Conservation (phyloP, 75 land plant species). For the Adiantum capillusveneris region DNA sequence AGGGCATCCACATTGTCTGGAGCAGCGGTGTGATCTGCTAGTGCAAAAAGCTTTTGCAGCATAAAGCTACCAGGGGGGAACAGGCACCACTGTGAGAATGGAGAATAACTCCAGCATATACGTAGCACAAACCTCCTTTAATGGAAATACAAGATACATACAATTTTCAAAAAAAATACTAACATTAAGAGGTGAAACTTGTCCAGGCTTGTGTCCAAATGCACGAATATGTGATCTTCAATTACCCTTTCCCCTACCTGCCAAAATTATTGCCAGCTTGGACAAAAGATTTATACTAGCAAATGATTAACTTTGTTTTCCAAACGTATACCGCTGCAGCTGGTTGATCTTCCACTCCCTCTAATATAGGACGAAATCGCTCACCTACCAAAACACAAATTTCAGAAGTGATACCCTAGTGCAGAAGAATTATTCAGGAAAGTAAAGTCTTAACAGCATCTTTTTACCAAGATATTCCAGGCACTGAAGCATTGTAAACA, state of each 20-base stretch:
- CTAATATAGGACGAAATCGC: conserved; percentile 16
- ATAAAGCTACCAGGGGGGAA: conserved; percentile 76
- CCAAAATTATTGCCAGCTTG: conserved; percentile 4
- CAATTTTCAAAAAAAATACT: conserved; percentile 13
- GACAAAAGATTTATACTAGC: too few species aligned
- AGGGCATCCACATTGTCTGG: conserved; percentile 88
- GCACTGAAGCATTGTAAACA: conserved; percentile 69
- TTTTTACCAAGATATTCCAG: conserved; percentile 78
- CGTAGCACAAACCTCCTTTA: neutral
- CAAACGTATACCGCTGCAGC: conserved; percentile 8
- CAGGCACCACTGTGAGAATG: neutral
- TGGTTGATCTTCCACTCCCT: conserved; percentile 5
- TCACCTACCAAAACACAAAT: too few species aligned
- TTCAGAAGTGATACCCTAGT: too few species aligned
- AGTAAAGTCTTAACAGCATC: too few species aligned
- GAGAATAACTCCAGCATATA: neutral
- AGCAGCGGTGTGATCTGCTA: conserved; percentile 76
- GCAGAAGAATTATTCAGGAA: too few species aligned
- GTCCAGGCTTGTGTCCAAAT: conserved; percentile 58
- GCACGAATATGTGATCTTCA: conserved; percentile 67
- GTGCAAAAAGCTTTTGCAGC: conserved; percentile 95
- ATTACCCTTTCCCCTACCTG: conserved; percentile 82
- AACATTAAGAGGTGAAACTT: conserved; percentile 92
- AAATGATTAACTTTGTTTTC: neutral
- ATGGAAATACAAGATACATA: neutral